phyloP scores from a whole-genome alignment of 2,329 filamentous ascomycete genomes.

The Scorias spongiosa region DNA sequence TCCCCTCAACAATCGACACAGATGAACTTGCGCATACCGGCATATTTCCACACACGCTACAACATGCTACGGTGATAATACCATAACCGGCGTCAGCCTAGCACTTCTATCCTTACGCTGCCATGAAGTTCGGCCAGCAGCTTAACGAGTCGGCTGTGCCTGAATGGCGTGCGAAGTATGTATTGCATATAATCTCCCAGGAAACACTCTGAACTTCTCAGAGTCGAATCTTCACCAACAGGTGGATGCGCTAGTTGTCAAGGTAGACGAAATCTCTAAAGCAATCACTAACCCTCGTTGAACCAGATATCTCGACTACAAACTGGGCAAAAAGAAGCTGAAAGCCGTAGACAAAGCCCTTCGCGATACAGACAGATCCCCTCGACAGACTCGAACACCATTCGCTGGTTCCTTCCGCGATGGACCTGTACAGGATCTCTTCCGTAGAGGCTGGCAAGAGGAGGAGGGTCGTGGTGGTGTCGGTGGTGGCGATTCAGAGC shows the following conservation, averaged over 20 bases:
- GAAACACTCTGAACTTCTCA: background rate
- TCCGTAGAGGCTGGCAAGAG: background rate
- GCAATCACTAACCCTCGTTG: background rate
- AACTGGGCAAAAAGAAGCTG: slow-evolving; percentile 77
- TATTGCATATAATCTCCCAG: background rate
- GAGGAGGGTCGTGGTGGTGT: background rate
- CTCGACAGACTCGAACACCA: background rate
- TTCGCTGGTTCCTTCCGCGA: background rate
- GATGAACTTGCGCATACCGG: too few relatives aligned
- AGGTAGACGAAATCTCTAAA: too few relatives aligned
- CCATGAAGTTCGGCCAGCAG: slow-evolving; percentile 17
- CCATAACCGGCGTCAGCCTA: too few relatives aligned
- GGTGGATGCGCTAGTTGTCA: too few relatives aligned
- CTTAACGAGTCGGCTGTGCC: slow-evolving; percentile 7
- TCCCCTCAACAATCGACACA: too few relatives aligned
- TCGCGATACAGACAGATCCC: slow-evolving; percentile 26
- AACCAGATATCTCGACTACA: slow-evolving; percentile 9
- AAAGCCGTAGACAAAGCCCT: slow-evolving; percentile 67
- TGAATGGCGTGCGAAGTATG: slow-evolving; percentile 12
- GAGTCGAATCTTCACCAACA: too few relatives aligned
- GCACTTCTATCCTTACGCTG: background rate
- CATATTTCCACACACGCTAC: too few relatives aligned
- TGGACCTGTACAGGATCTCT: background rate
- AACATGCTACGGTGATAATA: too few relatives aligned
- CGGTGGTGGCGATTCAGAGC: background rate